Evolutionary conservation across 106 monocot genomes (phyloP).

Genomic region (Dioscorea alata): DNA sequence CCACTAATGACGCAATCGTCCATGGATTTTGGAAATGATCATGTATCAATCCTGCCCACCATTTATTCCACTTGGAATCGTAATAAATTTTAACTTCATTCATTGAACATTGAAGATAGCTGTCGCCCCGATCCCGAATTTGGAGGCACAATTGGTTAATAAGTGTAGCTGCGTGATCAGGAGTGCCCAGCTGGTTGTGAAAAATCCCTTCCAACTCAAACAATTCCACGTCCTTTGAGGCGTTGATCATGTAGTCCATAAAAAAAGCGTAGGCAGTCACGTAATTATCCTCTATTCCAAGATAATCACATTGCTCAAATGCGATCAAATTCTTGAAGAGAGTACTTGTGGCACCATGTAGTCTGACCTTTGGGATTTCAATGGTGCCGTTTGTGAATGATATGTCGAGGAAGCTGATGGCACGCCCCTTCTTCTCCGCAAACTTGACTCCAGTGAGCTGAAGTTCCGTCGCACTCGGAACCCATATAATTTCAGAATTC

Average conservation of each 20-base stretch:
- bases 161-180: background rate
- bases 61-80: background rate
- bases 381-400: slow-evolving; percentile 14
- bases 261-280: slow-evolving; percentile 23
- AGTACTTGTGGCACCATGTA: slow-evolving; percentile 5
- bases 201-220: background rate
- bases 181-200: slow-evolving; percentile 4
- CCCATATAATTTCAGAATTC: background rate
- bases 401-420: slow-evolving; percentile 16
- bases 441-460: slow-evolving; percentile 16
- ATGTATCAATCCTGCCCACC: background rate
- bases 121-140: background rate
- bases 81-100: background rate
- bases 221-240: too few species aligned
- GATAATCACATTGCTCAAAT: slow-evolving; percentile 23
- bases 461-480: slow-evolving; percentile 11
- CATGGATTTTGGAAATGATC: slow-evolving; percentile 15
- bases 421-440: background rate
- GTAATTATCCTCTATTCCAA: too few species aligned
- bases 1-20: background rate
- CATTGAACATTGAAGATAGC: background rate
- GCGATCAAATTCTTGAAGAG: slow-evolving; percentile 31
- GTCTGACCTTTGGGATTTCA: slow-evolving; percentile 16
- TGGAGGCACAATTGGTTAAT: background rate
- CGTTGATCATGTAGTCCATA: slow-evolving; percentile 17